Conservation (phyloP, 2,329 filamentous ascomycete genomes). For the Eutypa lata region DNA sequence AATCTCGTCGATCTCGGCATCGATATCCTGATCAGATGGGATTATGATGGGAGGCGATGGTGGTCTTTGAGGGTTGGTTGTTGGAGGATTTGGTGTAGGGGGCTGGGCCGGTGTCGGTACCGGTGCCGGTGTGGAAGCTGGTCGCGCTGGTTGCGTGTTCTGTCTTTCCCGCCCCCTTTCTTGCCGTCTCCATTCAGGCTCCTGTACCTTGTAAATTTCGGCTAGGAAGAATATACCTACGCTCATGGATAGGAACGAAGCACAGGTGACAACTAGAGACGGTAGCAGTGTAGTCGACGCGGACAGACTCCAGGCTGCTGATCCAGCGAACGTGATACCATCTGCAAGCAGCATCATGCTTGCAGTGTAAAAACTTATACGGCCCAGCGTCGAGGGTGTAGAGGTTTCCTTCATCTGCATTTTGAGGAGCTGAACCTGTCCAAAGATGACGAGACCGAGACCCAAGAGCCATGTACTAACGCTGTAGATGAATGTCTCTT, state of each 20-base stretch:
- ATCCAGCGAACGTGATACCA: slow-evolving; percentile 55
- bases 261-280: slow-evolving; percentile 51
- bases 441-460: slow-evolving; percentile 54
- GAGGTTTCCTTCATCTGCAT: slow-evolving; percentile 63
- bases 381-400: slow-evolving; percentile 64
- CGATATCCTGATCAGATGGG: slow-evolving; percentile 62
- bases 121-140: slow-evolving; percentile 4
- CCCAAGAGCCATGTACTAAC: slow-evolving; percentile 58
- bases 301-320: slow-evolving; percentile 54
- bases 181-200: slow-evolving; percentile 50
- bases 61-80: slow-evolving; percentile 17
- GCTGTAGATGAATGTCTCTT: slow-evolving; percentile 54
- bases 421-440: slow-evolving; percentile 61
- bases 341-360: slow-evolving; percentile 62
- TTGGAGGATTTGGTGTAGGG: slow-evolving; percentile 17
- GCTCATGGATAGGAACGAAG: slow-evolving; percentile 53
- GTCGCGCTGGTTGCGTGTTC: slow-evolving; percentile 16
- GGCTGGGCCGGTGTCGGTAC: neutral
- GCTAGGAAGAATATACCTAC: slow-evolving; percentile 57
- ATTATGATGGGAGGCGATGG: slow-evolving; percentile 51
- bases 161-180: slow-evolving; percentile 31
- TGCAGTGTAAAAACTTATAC: slow-evolving; percentile 63
- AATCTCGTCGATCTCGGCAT: slow-evolving; percentile 54
- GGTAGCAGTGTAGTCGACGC: slow-evolving; percentile 56
- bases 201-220: slow-evolving; percentile 60